Percentiles rank a stretch among this genome's conserved stretches.
Conservation (phyloP, 805 yeast species). For the Wickerhamiella australiensis region DNA sequence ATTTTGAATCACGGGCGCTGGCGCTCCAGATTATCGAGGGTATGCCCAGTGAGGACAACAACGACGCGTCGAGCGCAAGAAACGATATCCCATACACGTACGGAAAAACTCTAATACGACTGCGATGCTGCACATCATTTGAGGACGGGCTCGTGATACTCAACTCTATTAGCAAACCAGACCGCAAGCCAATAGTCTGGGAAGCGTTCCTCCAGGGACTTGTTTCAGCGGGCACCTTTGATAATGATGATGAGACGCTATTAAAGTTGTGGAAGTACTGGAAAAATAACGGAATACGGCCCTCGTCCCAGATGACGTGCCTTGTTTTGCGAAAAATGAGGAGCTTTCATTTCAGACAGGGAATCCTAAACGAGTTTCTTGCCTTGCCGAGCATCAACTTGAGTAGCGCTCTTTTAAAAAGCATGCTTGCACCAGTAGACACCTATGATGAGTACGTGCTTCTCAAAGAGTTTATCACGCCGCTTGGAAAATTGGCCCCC, state of each 20-base stretch:
- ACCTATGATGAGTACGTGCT: conserved; percentile 11
- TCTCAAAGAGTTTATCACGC: not conserved
- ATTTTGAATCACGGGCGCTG: conserved; percentile 12
- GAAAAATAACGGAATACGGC: conserved; percentile 17
- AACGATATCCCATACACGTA: conserved; percentile 17
- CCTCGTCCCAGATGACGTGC: conserved; percentile 12
- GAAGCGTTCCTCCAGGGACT: conserved; percentile 19
- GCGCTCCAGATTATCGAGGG: conserved; percentile 14
- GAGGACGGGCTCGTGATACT: conserved; percentile 15
- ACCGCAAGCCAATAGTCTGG: conserved; percentile 22
- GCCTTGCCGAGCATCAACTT: not conserved
- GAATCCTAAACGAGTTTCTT: conserved; percentile 8
- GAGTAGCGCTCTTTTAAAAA: not conserved
- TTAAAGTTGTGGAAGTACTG: conserved; percentile 14
- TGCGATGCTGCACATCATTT: conserved; percentile 13
- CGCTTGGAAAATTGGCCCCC: conserved; percentile 2
- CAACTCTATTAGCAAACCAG: conserved; percentile 6
- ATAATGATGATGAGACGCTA: conserved; percentile 15
- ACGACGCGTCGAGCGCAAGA: conserved; percentile 4
- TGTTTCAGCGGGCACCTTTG: conserved; percentile 16
- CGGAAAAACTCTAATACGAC: conserved; percentile 14
- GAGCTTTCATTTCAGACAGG: conserved; percentile 10
- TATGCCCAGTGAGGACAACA: conserved; percentile 4
- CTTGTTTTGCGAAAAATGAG: conserved; percentile 13
- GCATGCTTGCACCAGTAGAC: conserved; percentile 10